Evolutionary conservation across 208 protist genomes (phyloP).

Genomic region (Acanthamoeba triangularis): DNA sequence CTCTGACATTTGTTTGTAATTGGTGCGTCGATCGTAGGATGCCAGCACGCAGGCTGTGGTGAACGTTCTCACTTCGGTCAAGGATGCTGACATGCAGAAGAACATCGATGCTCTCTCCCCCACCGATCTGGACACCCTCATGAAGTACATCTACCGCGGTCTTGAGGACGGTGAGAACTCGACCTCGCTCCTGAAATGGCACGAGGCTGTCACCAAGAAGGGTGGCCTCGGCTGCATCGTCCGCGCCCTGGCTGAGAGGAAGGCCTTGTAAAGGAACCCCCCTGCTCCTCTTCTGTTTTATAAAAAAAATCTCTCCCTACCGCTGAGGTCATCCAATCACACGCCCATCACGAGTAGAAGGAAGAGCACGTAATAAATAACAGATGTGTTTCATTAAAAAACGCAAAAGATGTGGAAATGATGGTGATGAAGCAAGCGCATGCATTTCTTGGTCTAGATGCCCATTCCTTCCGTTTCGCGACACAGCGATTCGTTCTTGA

Average conservation of each 20-base stretch:
- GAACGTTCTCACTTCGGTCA: slow-evolving; percentile 74
- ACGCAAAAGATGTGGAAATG: neutral
- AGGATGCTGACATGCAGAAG: slow-evolving; percentile 84
- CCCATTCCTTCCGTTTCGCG: slow-evolving; percentile 65
- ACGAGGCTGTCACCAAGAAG: slow-evolving; percentile 84
- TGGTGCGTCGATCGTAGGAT: slow-evolving; percentile 53
- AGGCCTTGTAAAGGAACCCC: slow-evolving; percentile 80
- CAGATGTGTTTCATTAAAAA: neutral
- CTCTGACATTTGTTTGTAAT: neutral
- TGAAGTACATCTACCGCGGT: slow-evolving; percentile 88
- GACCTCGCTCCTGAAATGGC: slow-evolving; percentile 86
- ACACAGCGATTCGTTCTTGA: slow-evolving; percentile 69
- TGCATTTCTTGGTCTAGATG: neutral
- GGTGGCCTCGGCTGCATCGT: slow-evolving; percentile 85
- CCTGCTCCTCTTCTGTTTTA: slow-evolving; percentile 35
- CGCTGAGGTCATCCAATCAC: neutral
- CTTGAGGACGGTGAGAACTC: slow-evolving; percentile 83
- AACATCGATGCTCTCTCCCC: slow-evolving; percentile 75
- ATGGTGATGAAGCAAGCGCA: neutral
- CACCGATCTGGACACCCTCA: slow-evolving; percentile 84
- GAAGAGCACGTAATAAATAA: slow-evolving; percentile 1
- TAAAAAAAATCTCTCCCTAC: neutral
- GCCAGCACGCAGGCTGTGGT: slow-evolving; percentile 77
- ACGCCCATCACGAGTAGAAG: neutral
- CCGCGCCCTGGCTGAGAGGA: slow-evolving; percentile 82